phyloP scores from a whole-genome alignment of 208 protist genomes.

The Trypanosoma grayi region DNA sequence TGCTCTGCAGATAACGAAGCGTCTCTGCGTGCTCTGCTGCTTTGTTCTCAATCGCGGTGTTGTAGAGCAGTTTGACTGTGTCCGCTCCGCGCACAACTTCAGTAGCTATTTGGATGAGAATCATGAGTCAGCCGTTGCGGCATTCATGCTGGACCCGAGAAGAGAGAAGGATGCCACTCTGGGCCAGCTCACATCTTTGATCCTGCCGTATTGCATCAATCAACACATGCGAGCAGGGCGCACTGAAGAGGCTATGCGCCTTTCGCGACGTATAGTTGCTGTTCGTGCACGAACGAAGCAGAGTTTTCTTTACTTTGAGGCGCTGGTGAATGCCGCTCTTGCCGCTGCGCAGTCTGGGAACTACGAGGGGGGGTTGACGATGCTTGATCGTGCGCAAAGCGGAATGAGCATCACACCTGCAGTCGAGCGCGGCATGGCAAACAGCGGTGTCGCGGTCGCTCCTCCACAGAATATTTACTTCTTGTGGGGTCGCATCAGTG shows the following conservation, averaged over 20 bases:
- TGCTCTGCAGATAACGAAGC: constrained; percentile 29
- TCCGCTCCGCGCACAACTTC: constrained; percentile 41
- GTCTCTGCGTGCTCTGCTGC: constrained; percentile 43
- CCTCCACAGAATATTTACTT: constrained; percentile 1
- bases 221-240: constrained; percentile 16
- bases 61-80: constrained; percentile 31
- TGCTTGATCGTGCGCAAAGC: constrained; percentile 2
- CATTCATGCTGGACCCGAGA: constrained; percentile 1
- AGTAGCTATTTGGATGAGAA: constrained; percentile 16
- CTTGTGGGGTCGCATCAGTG: background rate
- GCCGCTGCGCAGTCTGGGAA: constrained; percentile 5
- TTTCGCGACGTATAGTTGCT: constrained; percentile 21
- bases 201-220: constrained; percentile 24
- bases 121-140: constrained; percentile 3
- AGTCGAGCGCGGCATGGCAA: background rate
- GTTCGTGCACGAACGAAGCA: constrained; percentile 11
- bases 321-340: constrained; percentile 1
- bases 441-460: background rate
- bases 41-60: constrained; percentile 34
- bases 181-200: constrained; percentile 1
- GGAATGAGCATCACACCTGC: constrained; percentile 3
- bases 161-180: constrained; percentile 6
- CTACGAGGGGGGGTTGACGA: background rate
- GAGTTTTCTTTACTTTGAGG: constrained; percentile 15
- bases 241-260: background rate